phyloP scores from a whole-genome alignment of 2,329 filamentous ascomycete genomes.

The Aspergillus quadrilineatus region DNA sequence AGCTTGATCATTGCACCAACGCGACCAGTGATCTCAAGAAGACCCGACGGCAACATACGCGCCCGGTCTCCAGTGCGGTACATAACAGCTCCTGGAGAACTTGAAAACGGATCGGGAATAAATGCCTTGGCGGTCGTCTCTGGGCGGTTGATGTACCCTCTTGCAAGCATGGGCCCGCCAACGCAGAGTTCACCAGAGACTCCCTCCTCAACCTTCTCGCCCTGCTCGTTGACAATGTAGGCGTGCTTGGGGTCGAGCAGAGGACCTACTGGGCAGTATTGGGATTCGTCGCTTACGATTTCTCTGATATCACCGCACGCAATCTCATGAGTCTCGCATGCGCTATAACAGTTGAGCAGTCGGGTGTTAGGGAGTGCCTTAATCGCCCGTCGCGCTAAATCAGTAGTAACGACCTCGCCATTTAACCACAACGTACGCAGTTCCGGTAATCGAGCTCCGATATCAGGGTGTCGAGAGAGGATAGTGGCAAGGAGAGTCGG shows the following conservation, averaged over 20 bases:
- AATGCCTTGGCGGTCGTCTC: constrained; percentile 75
- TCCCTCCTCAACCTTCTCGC: constrained; percentile 62
- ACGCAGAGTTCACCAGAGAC: constrained; percentile 71
- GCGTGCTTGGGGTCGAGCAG: constrained; percentile 66
- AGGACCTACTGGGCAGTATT: constrained; percentile 72
- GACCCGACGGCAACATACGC: constrained; percentile 63
- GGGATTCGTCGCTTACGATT: constrained; percentile 63
- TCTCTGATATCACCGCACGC: constrained; percentile 72
- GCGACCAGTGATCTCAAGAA: constrained; percentile 72
- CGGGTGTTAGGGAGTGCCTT: constrained; percentile 67
- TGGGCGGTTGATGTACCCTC: constrained; percentile 76
- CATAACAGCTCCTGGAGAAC: constrained; percentile 63
- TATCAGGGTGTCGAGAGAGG: constrained; percentile 65
- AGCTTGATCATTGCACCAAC: constrained; percentile 80
- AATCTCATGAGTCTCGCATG: constrained; percentile 78
- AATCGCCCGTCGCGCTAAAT: constrained; percentile 67
- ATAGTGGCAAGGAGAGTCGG: constrained; percentile 75
- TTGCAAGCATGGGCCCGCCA: constrained; percentile 69
- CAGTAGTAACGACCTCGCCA: constrained; percentile 77
- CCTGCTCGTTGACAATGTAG: constrained; percentile 71
- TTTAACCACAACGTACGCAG: constrained; percentile 76
- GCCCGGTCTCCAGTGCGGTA: constrained; percentile 74
- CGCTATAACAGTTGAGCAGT: constrained; percentile 77
- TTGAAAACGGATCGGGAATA: constrained; percentile 62
- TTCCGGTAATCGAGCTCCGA: constrained; percentile 63